These are phyloP conservation scores for Basipetospora chlamydospora DNA, from an alignment of 2,329 filamentous ascomycete genomes.

Conservation along the genomic window DNA sequence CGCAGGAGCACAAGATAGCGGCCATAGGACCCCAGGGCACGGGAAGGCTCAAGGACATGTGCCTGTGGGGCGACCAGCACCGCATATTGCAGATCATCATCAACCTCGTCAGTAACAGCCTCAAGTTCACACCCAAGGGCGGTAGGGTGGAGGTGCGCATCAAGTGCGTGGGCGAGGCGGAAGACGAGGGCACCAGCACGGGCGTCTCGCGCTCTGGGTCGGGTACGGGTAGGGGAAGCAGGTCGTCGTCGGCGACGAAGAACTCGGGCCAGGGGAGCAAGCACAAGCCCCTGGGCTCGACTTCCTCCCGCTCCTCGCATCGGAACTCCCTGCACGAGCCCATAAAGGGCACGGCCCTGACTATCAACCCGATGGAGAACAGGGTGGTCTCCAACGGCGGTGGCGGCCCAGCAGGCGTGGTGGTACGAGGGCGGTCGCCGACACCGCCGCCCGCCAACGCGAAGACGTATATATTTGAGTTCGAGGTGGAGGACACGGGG, in stretches of 20 bases:
- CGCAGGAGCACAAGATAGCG: conserved; percentile 24
- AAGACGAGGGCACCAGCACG: conserved; percentile 11
- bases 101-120: conserved; percentile 79
- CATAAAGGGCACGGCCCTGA: conserved; percentile 34
- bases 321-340: conserved; percentile 24
- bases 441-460: conserved; percentile 47
- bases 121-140: conserved; percentile 74
- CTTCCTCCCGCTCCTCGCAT: conserved; percentile 35
- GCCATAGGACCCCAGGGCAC: conserved; percentile 50
- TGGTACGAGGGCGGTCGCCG: conserved; percentile 38
- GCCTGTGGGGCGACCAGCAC: conserved; percentile 84
- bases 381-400: conserved; percentile 31
- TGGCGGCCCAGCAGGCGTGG: too few relatives aligned
- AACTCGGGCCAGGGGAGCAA: conserved; percentile 26
- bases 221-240: conserved; percentile 26
- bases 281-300: conserved; percentile 31
- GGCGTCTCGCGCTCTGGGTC: neutral
- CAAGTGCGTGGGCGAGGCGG: conserved; percentile 51
- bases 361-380: conserved; percentile 48
- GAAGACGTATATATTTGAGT: conserved; percentile 63
- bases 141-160: conserved; percentile 67
- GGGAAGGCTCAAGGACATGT: conserved; percentile 67
- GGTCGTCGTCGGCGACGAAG: conserved; percentile 37
- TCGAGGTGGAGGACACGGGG: conserved; percentile 78
- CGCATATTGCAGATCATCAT: conserved; percentile 86